Evolutionary conservation across 2,329 filamentous ascomycete species (phyloP), one percentile per base, ranked within the genome.

Genomic region (Ophiostoma piceae): DNA sequence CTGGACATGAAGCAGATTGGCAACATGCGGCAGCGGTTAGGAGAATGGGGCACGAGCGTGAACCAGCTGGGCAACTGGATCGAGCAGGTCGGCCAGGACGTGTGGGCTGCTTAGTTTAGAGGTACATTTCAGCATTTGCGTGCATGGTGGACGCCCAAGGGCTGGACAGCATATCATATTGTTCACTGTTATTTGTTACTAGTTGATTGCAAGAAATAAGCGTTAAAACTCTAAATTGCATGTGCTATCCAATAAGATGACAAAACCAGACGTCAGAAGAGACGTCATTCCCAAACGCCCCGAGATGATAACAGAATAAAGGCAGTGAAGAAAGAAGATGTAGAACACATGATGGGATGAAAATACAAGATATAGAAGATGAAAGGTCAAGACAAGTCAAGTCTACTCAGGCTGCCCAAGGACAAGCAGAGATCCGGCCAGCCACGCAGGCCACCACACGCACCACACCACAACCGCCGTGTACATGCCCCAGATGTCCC

Each of bases 31-130:
- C 85, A 88, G 77, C 85, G 95, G 75, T 81, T 99, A 77, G 89
- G 90, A 78, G 94, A 99, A 76, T 99, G 95, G 95, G 94, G 97
- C 79, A 89, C 90, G 67, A 97, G 93, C 78, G 94, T 99, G 73
- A 97, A 98, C 79, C 90, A 95, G 80, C 84, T 99, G 70, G 94
- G 94, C 73, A 95, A 96, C 82, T 98, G 94, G 93, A 97, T 98
- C 77, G 94, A 98, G 83, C 87, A 88, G 29, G 91, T 92, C 43
- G 94, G 94, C 11, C 92, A 96, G 83, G 94, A 97, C 80, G 93
- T 98, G 57, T 98, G 94, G 94, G 94, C 94, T 73, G 91, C 92
- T 74, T 94, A 66, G 65, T 62, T 60, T 62, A 62, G 57, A 62
- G 32, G 57, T 62, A 57, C 29, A 54, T 62, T 29, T 41, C 67